Evolutionary conservation across 2,329 filamentous ascomycete species (phyloP), one percentile per base, ranked within the genome.

Genomic region (Phyllosticta citriasiana): DNA sequence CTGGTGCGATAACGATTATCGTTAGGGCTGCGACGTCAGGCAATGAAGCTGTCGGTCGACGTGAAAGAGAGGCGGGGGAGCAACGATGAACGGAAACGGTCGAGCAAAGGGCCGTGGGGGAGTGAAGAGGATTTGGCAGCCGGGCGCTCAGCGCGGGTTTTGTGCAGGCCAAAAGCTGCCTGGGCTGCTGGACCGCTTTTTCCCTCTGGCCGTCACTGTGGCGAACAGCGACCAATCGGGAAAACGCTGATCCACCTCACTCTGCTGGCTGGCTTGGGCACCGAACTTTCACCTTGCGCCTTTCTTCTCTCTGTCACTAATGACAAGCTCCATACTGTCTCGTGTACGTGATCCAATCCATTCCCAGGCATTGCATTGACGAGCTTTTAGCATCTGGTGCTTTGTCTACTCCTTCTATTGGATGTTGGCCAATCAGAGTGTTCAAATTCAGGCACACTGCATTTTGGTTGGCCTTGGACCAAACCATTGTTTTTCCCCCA

Each of bases 161-260:
- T 40, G 58, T 53, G 59, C 35, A 61, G 59, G 47, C 53, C 54
- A 50, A 52, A 33, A 33, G 22, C 47, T 53, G 53, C 35, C 26
- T 27, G 27, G 50, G 52, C 27, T 33, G 50, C 40, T 53, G 55
- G 54, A 50, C 59, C 27, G 55, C 55, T 53, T 53, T 61, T 61
- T 57, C 33, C 59, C 54, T 33, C 27, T 26, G 54, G 47, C 59
- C 30, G 26, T 56, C 54, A 56, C 54, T 61, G 59, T 61, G 59
- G 59, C 59, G 59, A 61, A 54, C 53, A 30, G 27, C 27, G 27
- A 30, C 59, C 54, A 61, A 61, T 61, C 59, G 59, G 59, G 27
- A 47, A 61, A 61, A 57, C 59, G 59, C 55, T 61, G 54, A 61
- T 61, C 59, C 59, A 61, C 55, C 40, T 16, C 47, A n/a, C 25